These are phyloP conservation scores for Monascus purpureus DNA, from an alignment of 495 filamentous ascomycete genomes.

Conservation along the genomic window DNA sequence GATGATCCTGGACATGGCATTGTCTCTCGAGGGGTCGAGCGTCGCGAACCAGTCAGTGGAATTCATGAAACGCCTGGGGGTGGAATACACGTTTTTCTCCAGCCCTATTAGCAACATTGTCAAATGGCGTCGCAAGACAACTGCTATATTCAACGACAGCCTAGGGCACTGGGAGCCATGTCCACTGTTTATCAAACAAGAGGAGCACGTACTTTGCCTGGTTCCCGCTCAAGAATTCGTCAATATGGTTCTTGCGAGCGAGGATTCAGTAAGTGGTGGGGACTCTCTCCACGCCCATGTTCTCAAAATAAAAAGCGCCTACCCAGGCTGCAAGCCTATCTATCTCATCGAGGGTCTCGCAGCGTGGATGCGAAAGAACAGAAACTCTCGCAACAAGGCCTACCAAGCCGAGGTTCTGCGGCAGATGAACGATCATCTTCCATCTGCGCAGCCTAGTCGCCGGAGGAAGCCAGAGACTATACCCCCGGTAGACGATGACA, in stretches of 20 bases:
- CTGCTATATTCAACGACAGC: slow-evolving; percentile 45
- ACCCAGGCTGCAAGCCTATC: slow-evolving; percentile 41
- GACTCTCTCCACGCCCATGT: slow-evolving; percentile 48
- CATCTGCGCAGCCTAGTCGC: neutral
- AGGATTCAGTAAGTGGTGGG: slow-evolving; percentile 7
- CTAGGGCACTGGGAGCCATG: slow-evolving; percentile 55
- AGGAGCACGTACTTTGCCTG: slow-evolving; percentile 55
- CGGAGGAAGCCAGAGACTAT: slow-evolving; percentile 18
- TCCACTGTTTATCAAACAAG: slow-evolving; percentile 37
- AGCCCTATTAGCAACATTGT: slow-evolving; percentile 45
- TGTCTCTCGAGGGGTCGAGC: slow-evolving; percentile 32
- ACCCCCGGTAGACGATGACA: slow-evolving; percentile 51
- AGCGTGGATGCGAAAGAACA: slow-evolving; percentile 55
- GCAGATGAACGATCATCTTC: slow-evolving; percentile 24
- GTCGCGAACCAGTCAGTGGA: slow-evolving; percentile 36
- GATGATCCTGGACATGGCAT: slow-evolving; percentile 72
- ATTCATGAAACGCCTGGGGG: slow-evolving; percentile 43
- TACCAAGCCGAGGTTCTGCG: slow-evolving; percentile 51
- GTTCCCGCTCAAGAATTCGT: slow-evolving; percentile 57
- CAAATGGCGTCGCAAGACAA: slow-evolving; percentile 62
- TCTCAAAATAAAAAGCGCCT: slow-evolving; percentile 36
- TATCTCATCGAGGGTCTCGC: slow-evolving; percentile 67
- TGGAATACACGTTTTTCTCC: slow-evolving; percentile 36
- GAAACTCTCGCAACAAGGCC: slow-evolving; percentile 48
- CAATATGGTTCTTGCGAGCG: slow-evolving; percentile 36